These are phyloP conservation scores for Zymoseptoria ardabiliae DNA, from an alignment of 2,329 filamentous ascomycete genomes.

Conservation along the genomic window DNA sequence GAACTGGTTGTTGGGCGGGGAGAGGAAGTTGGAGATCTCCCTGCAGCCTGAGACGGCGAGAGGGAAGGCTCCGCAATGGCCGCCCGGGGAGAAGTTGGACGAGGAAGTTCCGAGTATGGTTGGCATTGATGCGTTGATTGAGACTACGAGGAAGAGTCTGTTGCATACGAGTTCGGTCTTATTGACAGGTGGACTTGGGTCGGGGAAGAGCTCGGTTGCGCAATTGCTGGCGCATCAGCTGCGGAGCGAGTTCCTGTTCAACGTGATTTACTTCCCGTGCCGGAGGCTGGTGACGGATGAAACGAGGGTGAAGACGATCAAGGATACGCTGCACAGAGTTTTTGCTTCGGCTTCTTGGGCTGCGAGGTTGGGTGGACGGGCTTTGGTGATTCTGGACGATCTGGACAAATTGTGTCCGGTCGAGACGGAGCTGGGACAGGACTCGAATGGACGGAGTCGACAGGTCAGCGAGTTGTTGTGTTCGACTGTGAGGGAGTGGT, in stretches of 20 bases:
- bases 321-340: slow-evolving; percentile 73
- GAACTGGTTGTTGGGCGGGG: slow-evolving; percentile 71
- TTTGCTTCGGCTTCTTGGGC: slow-evolving; percentile 92
- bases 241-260: slow-evolving; percentile 65
- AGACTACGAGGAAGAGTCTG: slow-evolving; percentile 66
- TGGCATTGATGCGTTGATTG: slow-evolving; percentile 72
- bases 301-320: slow-evolving; percentile 79
- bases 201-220: slow-evolving; percentile 79
- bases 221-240: slow-evolving; percentile 68
- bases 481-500: slow-evolving; percentile 76
- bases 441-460: slow-evolving; percentile 85
- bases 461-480: slow-evolving; percentile 87
- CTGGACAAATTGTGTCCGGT: slow-evolving; percentile 86
- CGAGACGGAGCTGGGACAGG: slow-evolving; percentile 90
- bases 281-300: slow-evolving; percentile 85
- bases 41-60: slow-evolving; percentile 69
- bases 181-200: slow-evolving; percentile 78
- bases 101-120: slow-evolving; percentile 57
- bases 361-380: slow-evolving; percentile 72
- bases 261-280: slow-evolving; percentile 80
- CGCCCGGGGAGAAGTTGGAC: slow-evolving; percentile 50
- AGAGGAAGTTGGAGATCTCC: slow-evolving; percentile 65
- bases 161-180: slow-evolving; percentile 83
- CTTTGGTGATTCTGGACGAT: slow-evolving; percentile 84
- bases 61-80: slow-evolving; percentile 42